Conservation (phyloP, 164 flowering plant species). For the Tetrastigma voinierianum region DNA sequence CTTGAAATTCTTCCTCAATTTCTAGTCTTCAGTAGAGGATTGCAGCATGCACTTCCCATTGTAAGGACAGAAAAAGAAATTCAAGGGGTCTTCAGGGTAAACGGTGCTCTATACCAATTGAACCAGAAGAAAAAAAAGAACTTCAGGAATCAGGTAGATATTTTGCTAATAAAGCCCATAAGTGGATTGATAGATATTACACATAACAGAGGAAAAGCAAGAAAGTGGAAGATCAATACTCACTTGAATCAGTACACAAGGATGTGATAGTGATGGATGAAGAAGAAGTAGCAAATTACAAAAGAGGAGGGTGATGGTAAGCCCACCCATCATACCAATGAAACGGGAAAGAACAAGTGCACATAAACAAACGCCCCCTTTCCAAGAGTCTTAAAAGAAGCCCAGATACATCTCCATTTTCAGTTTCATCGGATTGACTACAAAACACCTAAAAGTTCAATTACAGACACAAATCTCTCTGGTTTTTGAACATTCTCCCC, state of each 20-base stretch:
- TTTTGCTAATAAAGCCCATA: background rate
- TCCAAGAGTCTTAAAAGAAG: too few species aligned
- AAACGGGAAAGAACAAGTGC: conserved; percentile 1
- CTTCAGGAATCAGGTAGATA: background rate
- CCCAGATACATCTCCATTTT: background rate
- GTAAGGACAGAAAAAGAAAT: conserved; percentile 82
- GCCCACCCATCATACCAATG: conserved; percentile 15
- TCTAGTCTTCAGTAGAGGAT: conserved; percentile 42
- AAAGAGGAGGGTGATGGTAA: conserved; percentile 18
- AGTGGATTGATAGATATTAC: background rate
- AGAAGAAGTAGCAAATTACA: conserved; percentile 34
- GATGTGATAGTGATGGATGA: conserved; percentile 38
- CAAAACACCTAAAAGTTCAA: background rate
- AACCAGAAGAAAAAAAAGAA: background rate
- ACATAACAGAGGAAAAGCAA: background rate
- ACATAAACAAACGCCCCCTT: too few species aligned
- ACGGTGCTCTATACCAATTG: conserved; percentile 58
- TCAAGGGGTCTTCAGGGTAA: conserved; percentile 35
- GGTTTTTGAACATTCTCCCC: conserved; percentile 13
- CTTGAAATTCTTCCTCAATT: conserved; percentile 55
- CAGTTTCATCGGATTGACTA: background rate
- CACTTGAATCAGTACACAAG: conserved; percentile 72
- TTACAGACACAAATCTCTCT: background rate
- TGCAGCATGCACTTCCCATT: conserved; percentile 83
- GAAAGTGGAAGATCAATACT: conserved; percentile 20